Conservation (phyloP, 2,329 filamentous ascomycete species). For the Cladosporium oxysporum region DNA sequence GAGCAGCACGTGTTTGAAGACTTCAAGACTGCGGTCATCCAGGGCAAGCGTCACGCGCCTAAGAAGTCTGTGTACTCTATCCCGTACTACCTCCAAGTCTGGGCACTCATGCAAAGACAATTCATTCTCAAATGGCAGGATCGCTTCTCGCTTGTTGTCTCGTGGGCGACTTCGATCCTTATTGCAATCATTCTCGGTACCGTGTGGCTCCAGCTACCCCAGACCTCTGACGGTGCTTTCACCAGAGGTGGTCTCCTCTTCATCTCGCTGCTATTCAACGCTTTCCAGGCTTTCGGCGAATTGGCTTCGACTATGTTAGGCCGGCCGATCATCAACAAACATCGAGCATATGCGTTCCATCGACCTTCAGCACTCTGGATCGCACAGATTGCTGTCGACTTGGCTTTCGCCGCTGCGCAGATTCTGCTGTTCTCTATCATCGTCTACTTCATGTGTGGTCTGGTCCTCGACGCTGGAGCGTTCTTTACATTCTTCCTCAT, state of each 20-base stretch:
- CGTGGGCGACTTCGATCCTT: constrained; percentile 70
- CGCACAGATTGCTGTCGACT: constrained; percentile 76
- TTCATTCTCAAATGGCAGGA: constrained; percentile 86
- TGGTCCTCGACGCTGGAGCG: constrained; percentile 68
- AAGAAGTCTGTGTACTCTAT: constrained; percentile 79
- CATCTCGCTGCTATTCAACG: constrained; percentile 78
- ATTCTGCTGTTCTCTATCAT: constrained; percentile 73
- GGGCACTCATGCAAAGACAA: constrained; percentile 80
- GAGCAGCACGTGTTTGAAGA: constrained; percentile 72
- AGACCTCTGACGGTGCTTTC: constrained; percentile 69
- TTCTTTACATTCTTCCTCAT: constrained; percentile 75
- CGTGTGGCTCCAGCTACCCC: constrained; percentile 70
- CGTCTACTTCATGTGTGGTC: constrained; percentile 75
- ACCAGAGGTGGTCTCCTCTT: constrained; percentile 81
- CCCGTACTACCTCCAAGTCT: constrained; percentile 79
- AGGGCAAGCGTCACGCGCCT: constrained; percentile 74
- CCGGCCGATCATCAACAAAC: constrained; percentile 78
- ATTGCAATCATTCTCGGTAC: constrained; percentile 79
- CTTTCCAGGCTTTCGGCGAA: constrained; percentile 83
- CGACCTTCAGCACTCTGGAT: constrained; percentile 81
- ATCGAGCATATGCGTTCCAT: constrained; percentile 80
- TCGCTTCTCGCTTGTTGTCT: constrained; percentile 71
- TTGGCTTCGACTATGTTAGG: constrained; percentile 74
- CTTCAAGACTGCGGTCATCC: constrained; percentile 72
- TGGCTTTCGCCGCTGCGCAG: constrained; percentile 67